phyloP scores from a whole-genome alignment of 2,329 filamentous ascomycete species.

The Pyricularia sp. region DNA sequence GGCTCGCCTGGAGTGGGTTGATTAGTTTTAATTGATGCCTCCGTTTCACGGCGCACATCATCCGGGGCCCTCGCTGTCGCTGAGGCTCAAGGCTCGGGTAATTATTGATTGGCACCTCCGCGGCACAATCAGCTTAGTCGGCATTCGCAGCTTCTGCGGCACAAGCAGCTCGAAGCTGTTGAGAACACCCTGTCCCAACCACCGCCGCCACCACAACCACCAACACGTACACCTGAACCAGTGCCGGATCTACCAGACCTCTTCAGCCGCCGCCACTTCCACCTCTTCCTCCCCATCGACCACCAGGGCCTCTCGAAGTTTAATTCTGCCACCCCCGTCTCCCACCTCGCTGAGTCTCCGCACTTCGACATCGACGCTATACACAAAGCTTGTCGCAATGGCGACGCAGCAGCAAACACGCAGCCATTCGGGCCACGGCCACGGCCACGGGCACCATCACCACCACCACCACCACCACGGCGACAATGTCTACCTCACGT shows the following conservation, averaged over 20 bases:
- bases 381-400: slow-evolving; percentile 1
- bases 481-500: slow-evolving; percentile 76
- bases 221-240: background rate
- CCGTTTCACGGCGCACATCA: slow-evolving; percentile 5
- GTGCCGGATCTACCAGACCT: slow-evolving; percentile 4
- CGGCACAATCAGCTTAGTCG: background rate
- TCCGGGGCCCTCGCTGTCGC: slow-evolving; percentile 3
- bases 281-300: slow-evolving; percentile 17
- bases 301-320: background rate
- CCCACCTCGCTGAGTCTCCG: background rate
- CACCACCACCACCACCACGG: slow-evolving; percentile 65
- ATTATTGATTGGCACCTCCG: slow-evolving; percentile 1
- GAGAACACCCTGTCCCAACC: slow-evolving; percentile 5
- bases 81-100: slow-evolving; percentile 1
- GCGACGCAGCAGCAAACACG: slow-evolving; percentile 6
- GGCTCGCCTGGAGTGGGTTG: background rate
- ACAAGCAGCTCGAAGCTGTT: background rate
- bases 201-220: background rate
- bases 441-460: slow-evolving; percentile 39
- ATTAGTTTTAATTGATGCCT: background rate
- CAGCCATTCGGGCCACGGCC: slow-evolving; percentile 20
- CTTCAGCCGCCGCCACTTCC: slow-evolving; percentile 19
- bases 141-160: background rate
- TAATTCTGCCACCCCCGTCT: background rate
- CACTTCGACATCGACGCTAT: background rate